Evolutionary conservation across 2,329 filamentous ascomycete species (phyloP).

Genomic region (Fusarium neocosmosporiellum): DNA sequence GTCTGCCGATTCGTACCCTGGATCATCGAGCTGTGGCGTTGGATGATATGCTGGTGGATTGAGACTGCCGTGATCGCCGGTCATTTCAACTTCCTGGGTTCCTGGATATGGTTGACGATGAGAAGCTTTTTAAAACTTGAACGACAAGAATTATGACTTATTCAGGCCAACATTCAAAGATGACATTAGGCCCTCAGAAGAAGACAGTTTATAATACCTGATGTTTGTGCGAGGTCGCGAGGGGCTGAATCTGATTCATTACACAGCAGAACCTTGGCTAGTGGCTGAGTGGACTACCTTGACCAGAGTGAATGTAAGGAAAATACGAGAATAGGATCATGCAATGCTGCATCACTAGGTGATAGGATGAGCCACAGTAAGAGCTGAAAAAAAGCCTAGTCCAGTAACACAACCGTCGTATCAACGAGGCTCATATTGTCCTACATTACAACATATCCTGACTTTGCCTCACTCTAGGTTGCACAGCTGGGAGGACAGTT

Average conservation of each 20-base stretch:
- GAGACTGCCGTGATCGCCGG: background rate
- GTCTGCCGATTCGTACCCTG: background rate
- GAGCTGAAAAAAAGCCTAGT: background rate
- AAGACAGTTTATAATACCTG: background rate
- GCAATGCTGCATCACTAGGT: background rate
- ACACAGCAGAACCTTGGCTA: background rate
- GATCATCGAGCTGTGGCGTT: background rate
- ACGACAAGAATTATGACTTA: background rate
- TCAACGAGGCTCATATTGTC: background rate
- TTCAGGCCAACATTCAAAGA: background rate
- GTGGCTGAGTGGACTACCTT: background rate
- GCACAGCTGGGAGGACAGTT: background rate
- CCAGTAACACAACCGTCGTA: background rate
- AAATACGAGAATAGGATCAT: background rate
- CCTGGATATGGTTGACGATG: background rate
- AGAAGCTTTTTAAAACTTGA: background rate
- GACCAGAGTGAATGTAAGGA: background rate
- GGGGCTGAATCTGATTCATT: background rate
- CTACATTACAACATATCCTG: background rate
- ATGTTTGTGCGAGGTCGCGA: background rate
- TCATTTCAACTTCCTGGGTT: background rate
- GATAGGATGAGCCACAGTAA: background rate
- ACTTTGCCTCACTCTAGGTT: background rate
- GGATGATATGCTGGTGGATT: background rate
- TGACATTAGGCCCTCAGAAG: background rate